A percentile compares a stretch with the other conserved stretches of the same genome.
Evolutionary conservation across 2,329 filamentous ascomycete species (phyloP).

Genomic region (Xylariaceae sp.): DNA sequence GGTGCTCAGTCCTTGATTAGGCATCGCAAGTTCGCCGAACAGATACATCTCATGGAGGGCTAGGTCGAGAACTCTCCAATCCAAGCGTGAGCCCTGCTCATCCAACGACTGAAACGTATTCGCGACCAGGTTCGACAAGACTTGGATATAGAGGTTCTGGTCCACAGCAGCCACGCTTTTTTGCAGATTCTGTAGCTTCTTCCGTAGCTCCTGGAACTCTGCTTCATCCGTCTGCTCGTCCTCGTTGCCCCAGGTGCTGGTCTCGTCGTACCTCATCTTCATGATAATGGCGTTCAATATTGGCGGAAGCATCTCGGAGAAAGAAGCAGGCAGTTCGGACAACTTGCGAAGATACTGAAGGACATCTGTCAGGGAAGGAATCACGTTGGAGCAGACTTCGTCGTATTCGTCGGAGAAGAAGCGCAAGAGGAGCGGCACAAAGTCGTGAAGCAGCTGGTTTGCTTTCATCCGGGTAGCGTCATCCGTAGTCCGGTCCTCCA

Average conservation of each 20-base stretch:
- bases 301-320: conserved; percentile 74
- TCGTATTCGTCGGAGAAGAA: conserved; percentile 98
- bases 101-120: conserved; percentile 78
- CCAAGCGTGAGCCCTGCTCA: conserved; percentile 64
- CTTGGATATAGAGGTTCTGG: conserved; percentile 80
- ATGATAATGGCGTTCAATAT: conserved; percentile 86
- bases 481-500: conserved; percentile 60
- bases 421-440: conserved; percentile 78
- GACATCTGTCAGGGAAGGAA: conserved; percentile 86
- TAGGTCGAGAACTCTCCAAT: conserved; percentile 92
- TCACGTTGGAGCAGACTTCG: conserved; percentile 93
- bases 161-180: conserved; percentile 88
- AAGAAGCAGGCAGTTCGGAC: conserved; percentile 62
- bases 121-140: conserved; percentile 79
- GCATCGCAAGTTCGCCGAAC: conserved; percentile 90
- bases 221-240: conserved; percentile 95
- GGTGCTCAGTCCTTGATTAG: conserved; percentile 74
- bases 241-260: conserved; percentile 84
- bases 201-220: conserved; percentile 91
- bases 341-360: conserved; percentile 84
- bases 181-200: conserved; percentile 81
- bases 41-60: conserved; percentile 92
- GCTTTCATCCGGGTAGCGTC: conserved; percentile 64
- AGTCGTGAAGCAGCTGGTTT: conserved; percentile 72
- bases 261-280: conserved; percentile 98